A percentile compares a stretch with the other conserved stretches of the same genome.
Conservation (phyloP, 352 stramenopile genomes). For the Phytopythium cucurbitacearum region DNA sequence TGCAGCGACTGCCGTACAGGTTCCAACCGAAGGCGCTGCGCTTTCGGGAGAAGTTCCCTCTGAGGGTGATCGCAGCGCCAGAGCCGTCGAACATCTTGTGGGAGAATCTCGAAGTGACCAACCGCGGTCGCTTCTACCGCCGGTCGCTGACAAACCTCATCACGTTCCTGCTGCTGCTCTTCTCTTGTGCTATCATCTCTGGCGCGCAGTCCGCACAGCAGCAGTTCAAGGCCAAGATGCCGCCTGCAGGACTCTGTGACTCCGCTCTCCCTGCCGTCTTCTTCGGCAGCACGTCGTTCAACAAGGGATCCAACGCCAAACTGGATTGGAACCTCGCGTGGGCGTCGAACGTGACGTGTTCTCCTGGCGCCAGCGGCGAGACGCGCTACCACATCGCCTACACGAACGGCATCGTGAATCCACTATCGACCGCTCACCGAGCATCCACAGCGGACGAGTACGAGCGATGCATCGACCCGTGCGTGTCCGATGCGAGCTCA, state of each 20-base stretch:
- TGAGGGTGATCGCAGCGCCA: slow-evolving; percentile 50
- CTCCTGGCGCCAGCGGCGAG: slow-evolving; percentile 13
- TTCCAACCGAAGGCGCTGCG: slow-evolving; percentile 57
- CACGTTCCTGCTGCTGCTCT: slow-evolving; percentile 69
- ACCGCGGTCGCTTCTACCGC: slow-evolving; percentile 50
- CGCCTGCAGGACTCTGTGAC: slow-evolving; percentile 52
- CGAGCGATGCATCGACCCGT: slow-evolving; percentile 48
- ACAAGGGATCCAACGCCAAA: background rate
- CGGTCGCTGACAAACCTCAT: slow-evolving; percentile 66
- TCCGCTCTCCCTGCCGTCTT: slow-evolving; percentile 48
- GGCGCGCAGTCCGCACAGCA: slow-evolving; percentile 65
- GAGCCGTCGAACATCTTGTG: slow-evolving; percentile 87
- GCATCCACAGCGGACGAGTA: no score
- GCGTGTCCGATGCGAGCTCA: slow-evolving; percentile 48
- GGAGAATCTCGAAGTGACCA: slow-evolving; percentile 79
- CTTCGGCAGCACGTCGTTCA: slow-evolving; percentile 41
- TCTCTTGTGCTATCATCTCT: slow-evolving; percentile 72
- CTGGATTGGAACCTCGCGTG: slow-evolving; percentile 12
- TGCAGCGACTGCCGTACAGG: slow-evolving; percentile 26
- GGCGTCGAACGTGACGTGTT: slow-evolving; percentile 45
- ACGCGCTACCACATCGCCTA: slow-evolving; percentile 58
- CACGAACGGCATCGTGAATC: slow-evolving; percentile 50
- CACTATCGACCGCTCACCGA: slow-evolving; percentile 3
- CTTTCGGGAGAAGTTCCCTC: slow-evolving; percentile 46
- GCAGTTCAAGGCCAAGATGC: slow-evolving; percentile 67